phyloP scores from a whole-genome alignment of 306 rosid genomes.

The Cyclanthera cordifolia region DNA sequence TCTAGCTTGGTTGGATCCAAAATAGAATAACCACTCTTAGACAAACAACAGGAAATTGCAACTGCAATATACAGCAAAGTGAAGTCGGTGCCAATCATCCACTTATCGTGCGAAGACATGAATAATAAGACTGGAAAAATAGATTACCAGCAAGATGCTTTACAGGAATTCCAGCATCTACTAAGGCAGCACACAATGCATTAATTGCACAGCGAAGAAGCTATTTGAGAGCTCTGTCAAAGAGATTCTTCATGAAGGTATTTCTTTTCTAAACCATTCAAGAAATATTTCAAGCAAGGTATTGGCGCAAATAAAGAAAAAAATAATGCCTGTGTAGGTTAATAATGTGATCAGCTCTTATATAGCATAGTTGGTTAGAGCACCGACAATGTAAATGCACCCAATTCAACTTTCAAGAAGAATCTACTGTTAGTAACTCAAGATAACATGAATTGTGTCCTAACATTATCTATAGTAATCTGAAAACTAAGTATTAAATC shows the following conservation, averaged over 20 bases:
- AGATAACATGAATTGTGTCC: not conserved
- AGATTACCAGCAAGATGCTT: conserved; percentile 83
- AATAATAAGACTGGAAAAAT: conserved; percentile 13
- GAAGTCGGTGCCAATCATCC: conserved; percentile 13
- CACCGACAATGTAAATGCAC: not conserved
- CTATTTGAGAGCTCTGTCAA: conserved; percentile 24
- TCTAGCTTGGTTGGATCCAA: conserved; percentile 85
- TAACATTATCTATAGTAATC: not conserved
- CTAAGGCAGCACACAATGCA: conserved; percentile 85
- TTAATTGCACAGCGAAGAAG: conserved; percentile 92
- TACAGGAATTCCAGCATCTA: conserved; percentile 85
- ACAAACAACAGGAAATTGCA: conserved; percentile 75
- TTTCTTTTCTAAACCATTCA: too few relatives aligned
- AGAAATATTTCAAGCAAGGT: not conserved
- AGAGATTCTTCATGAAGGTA: not conserved
- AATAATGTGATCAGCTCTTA: not conserved
- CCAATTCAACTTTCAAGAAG: not conserved
- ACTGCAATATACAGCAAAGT: conserved; percentile 40
- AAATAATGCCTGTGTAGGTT: not conserved
- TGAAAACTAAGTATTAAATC: not conserved
- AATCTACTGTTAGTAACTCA: not conserved
- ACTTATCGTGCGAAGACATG: conserved; percentile 11
- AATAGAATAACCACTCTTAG: conserved; percentile 43
- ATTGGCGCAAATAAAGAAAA: conserved; percentile 8
- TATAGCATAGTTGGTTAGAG: not conserved